Conservation (phyloP, 257 asterid species). For the Lavandula angustifolia region DNA sequence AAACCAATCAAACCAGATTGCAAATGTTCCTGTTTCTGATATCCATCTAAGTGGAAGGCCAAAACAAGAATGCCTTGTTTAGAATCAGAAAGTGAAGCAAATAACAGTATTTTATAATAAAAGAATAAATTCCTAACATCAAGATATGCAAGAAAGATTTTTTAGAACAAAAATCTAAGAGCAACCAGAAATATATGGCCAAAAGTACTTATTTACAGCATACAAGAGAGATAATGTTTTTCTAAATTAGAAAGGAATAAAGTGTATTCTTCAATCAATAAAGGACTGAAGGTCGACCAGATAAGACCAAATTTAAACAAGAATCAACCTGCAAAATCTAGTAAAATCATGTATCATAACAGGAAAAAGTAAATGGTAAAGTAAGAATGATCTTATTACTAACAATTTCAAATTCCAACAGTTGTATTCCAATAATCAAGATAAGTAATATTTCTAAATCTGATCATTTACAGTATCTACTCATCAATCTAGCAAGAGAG, state of each 20-base stretch:
- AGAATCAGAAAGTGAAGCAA: conserved; percentile 29
- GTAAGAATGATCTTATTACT: conserved; percentile 11
- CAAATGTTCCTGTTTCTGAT: conserved; percentile 34
- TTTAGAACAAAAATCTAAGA: conserved; percentile 2
- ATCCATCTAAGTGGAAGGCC: conserved; percentile 30
- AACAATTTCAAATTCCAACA: conserved; percentile 15
- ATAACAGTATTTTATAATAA: neutral
- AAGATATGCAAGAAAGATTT: conserved; percentile 8
- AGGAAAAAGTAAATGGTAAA: conserved; percentile 18
- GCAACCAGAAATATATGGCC: conserved; percentile 6
- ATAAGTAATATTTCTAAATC: conserved; percentile 7
- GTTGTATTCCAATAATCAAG: conserved; percentile 3
- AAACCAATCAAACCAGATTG: conserved; percentile 32
- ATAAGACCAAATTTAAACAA: conserved; percentile 23
- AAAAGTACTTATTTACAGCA: conserved; percentile 21
- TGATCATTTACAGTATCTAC: conserved; percentile 4
- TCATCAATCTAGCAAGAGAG: conserved; percentile 22
- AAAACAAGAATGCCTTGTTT: conserved; percentile 27
- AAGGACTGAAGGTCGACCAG: conserved; percentile 19
- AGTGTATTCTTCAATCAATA: conserved; percentile 10
- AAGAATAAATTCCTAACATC: conserved; percentile 1
- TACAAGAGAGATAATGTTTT: conserved; percentile 20
- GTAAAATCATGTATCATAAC: neutral
- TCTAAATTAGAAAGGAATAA: conserved; percentile 25
- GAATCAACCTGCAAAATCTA: conserved; percentile 20